Percentiles rank a stretch among this genome's conserved stretches.
phyloP scores from a whole-genome alignment of 1,139 yeast genomes.

The Meyerozyma athensensis region DNA sequence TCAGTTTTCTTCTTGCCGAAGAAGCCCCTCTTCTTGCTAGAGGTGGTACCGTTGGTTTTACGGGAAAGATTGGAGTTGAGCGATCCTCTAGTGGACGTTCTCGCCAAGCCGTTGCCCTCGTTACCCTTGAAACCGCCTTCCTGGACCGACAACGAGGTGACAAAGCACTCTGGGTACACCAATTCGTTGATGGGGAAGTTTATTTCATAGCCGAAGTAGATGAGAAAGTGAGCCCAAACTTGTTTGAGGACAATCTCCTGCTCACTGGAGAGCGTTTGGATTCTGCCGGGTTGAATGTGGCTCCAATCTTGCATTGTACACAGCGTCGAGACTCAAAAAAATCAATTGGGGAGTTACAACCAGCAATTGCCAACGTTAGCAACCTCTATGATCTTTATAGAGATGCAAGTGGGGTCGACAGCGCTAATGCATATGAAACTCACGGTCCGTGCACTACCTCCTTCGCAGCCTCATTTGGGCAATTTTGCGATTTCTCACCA shows the following conservation, averaged over 20 bases:
- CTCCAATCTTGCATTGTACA: conserved; percentile 8
- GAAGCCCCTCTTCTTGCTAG: conserved; percentile 10
- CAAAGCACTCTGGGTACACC: conserved; percentile 28
- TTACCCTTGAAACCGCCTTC: conserved; percentile 15
- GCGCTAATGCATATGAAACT: conserved; percentile 1
- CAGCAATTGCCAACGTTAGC: not conserved
- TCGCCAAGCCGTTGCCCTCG: conserved; percentile 20
- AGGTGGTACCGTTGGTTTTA: conserved; percentile 16
- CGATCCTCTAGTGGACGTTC: conserved; percentile 25
- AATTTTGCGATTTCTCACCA: conserved; percentile 10
- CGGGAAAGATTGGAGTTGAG: conserved; percentile 25
- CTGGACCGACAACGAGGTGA: conserved; percentile 25
- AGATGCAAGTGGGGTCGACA: conserved; percentile 3
- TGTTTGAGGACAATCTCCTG: conserved; percentile 71
- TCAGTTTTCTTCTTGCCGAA: conserved; percentile 12
- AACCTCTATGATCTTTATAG: conserved; percentile 1
- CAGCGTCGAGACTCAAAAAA: not conserved
- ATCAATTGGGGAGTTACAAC: not conserved
- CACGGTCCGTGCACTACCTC: conserved; percentile 7
- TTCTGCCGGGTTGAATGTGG: conserved; percentile 46
- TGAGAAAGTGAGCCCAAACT: conserved; percentile 65
- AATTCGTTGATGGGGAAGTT: conserved; percentile 34
- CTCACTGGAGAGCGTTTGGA: conserved; percentile 52
- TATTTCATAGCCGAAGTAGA: conserved; percentile 56
- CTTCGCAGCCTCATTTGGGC: conserved; percentile 17